Evolutionary conservation across 2,329 filamentous ascomycete genomes (phyloP).

Genomic region (Leptographium galeiforme): DNA sequence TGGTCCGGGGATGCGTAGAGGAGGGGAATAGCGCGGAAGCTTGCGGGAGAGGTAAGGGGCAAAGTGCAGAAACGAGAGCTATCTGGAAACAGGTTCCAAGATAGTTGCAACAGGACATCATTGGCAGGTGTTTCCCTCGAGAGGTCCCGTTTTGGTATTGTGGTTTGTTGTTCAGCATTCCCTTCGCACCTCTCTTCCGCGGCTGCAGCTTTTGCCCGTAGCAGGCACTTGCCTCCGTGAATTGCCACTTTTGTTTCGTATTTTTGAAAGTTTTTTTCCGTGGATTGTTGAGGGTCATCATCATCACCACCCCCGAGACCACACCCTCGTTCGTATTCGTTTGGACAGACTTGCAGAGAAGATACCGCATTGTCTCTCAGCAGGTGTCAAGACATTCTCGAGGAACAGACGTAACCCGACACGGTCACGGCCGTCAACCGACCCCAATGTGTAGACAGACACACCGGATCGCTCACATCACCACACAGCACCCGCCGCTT

Average conservation of each 20-base stretch:
- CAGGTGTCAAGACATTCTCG: not conserved
- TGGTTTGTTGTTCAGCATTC: not conserved
- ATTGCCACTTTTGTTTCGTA: not conserved
- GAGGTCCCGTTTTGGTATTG: not conserved
- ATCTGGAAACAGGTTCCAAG: constrained; percentile 2
- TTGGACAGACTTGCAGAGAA: not conserved
- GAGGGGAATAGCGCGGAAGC: not conserved
- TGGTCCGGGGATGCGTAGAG: not conserved
- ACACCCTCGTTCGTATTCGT: not conserved
- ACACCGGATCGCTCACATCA: constrained; percentile 53
- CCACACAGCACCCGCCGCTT: constrained; percentile 79
- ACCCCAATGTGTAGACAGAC: not conserved
- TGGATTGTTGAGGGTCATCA: constrained; percentile 1
- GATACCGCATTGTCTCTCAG: not conserved
- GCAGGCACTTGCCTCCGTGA: not conserved
- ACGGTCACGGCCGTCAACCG: not conserved
- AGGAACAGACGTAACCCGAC: not conserved
- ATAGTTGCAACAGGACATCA: not conserved
- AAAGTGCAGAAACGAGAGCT: not conserved
- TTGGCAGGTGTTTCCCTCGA: not conserved
- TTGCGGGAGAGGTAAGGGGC: not conserved
- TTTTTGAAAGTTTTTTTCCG: not conserved
- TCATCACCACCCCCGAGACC: not conserved
- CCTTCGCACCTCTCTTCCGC: not conserved
- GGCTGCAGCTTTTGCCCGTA: not conserved